Base-by-base conservation (phyloP, 768 basidiomycete genomes). In the Dendrothele bispora region DNA sequence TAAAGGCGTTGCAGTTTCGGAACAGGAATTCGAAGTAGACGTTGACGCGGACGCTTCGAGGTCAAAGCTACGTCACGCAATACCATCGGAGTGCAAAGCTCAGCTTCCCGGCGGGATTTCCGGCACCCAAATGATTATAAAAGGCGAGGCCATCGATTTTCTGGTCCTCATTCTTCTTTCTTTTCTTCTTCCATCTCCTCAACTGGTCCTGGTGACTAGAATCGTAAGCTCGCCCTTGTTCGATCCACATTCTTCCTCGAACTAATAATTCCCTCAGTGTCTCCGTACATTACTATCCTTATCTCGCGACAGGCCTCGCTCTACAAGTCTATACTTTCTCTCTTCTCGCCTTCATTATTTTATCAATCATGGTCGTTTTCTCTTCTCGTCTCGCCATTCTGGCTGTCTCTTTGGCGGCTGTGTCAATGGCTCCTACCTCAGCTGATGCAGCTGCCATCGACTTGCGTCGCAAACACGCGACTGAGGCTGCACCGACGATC, bases 341-440 rank as follows among this genome's bases (percentile, higher is more conserved):
- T 27, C 50, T 48, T 40, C 48, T 40, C 44, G 41, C 30, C 42
- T 53, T 52, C 34, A 39, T 50, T 30, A 47, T 49, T 26, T 48
- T 46, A 28, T 56, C 46, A 51, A 61, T 49, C 56, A 85, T 86
- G 84, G 71, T 78, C 51, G 60, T 68, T 39, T 67, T 83, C 50
- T 67, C 67, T 41, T 52, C 72, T 30, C 79, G 66, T 51, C 75
- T 85, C 61, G 59, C 77, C 38, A 32, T 68, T 43, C 61, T 73
- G 53, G 75, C 73, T 53, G 69, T 74, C 52, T 67, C 70, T 48
- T 61, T 81, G 28, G 70, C 74, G 2, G 68, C 72, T 29, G 47
- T 82, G 21, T 70, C 70, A 2, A 43, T 72, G 20, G 51, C 62
- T 17, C 68, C 73, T 32, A 36, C 59, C 25, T 30, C 62, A 26